Base-by-base conservation (phyloP, 345 rosid species). In the Brassica incana region DNA sequence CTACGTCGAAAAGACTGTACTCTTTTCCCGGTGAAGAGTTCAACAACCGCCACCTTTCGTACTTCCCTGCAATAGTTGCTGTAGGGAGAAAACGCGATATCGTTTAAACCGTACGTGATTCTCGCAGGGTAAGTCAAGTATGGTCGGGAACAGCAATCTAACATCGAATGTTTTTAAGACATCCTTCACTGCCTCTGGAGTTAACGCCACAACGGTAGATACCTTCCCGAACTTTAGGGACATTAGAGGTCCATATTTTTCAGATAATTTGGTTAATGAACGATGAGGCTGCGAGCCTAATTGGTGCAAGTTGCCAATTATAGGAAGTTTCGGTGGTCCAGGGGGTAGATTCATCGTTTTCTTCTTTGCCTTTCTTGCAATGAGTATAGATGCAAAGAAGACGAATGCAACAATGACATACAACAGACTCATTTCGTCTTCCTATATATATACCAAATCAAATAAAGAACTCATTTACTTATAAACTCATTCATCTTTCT, bases 231-330 rank as follows among this genome's bases (percentile, higher is more conserved):
- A 84, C 25, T 61, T 81, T 5, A 89, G 54, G 8, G 71, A 79
- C 85, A 91, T 73, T 66, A 87, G 70, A 0, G 84, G 80, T 11
- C 91, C 92, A 4, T 90, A 81, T 65, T 82, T 72, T 15, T 62
- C 62, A 62, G 92, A 78, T 25, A 86, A 71, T 0, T 79, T 54
- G 63, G 52, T 54, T 5, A 85, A 65, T 0, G 85, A 50, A 60
- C 75, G 84, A 30, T 85, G 89, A 7, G 85, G 86, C 30, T 62
- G 20, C 0, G 73, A 33, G 20, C 88, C 88, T 0, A 88, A 59
- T 56, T 78, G 86, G 65, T 84, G 87, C 45, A 88, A 74, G 81
- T 85, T 86, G 1, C 87, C 88, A 3, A 84, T 2, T 8, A 88
- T 18, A 5, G 88, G 90, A 36, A 87, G 82, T 77, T 48, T 73